A percentile compares a stretch with the other conserved stretches of the same genome.
phyloP scores from a whole-genome alignment of 208 protist genomes.

The Leishmania lainsoni region DNA sequence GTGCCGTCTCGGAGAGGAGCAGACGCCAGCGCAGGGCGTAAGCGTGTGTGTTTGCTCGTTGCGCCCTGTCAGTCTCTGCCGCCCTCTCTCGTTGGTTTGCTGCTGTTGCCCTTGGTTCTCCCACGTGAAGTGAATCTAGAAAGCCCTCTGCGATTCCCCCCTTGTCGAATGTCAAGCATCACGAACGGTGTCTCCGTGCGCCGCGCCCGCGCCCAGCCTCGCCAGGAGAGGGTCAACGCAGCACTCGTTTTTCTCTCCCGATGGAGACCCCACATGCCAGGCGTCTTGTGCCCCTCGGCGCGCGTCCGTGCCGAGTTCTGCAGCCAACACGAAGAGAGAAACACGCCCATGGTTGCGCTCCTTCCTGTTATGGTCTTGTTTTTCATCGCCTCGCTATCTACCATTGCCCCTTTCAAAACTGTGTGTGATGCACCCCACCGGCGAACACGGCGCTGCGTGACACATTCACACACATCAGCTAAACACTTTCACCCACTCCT shows the following conservation, averaged over 20 bases:
- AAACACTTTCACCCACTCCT: neutral
- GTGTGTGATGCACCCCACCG: neutral
- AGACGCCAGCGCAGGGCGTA: conserved; percentile 9
- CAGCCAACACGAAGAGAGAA: neutral
- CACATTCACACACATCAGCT: neutral
- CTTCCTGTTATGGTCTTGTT: neutral
- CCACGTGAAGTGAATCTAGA: neutral
- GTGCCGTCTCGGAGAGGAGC: conserved; percentile 10
- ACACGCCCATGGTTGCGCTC: neutral
- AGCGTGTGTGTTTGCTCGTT: neutral
- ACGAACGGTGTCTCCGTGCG: neutral
- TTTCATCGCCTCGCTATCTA: neutral
- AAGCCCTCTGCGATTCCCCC: neutral
- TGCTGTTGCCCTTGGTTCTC: neutral
- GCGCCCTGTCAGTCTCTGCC: neutral
- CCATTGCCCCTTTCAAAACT: neutral
- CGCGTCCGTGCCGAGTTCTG: neutral
- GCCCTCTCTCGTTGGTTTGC: neutral
- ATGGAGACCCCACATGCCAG: neutral
- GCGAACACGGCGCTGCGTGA: neutral
- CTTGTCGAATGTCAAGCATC: neutral
- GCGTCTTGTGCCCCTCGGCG: neutral
- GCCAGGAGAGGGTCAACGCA: neutral
- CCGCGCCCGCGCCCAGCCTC: neutral
- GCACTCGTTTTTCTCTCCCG: neutral